Conservation (phyloP, 805 yeast species). For the Yamadazyma olivae region DNA sequence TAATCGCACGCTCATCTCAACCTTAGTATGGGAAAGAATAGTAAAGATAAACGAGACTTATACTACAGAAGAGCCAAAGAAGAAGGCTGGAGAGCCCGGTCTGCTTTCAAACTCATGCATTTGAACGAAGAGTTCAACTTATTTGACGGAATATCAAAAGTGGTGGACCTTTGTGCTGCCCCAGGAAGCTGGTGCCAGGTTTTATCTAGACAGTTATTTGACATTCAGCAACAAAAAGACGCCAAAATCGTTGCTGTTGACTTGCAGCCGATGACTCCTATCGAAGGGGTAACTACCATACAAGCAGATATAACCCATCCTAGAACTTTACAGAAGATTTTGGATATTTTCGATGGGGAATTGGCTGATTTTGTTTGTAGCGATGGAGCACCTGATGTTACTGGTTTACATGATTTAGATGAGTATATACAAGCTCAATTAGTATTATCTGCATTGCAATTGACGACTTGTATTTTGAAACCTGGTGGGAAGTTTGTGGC, state of each 20-base stretch:
- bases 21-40: slow-evolving; percentile 92
- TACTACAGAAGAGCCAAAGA: slow-evolving; percentile 94
- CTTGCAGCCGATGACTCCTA: slow-evolving; percentile 95
- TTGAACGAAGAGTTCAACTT: slow-evolving; percentile 86
- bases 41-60: slow-evolving; percentile 91
- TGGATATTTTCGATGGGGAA: slow-evolving; percentile 83
- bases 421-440: slow-evolving; percentile 96
- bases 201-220: slow-evolving; percentile 64
- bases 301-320: slow-evolving; percentile 99
- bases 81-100: slow-evolving; percentile 96
- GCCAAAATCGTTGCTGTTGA: slow-evolving; percentile 92
- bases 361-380: slow-evolving; percentile 94
- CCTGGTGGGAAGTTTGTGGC: slow-evolving; percentile 95
- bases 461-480: slow-evolving; percentile 84
- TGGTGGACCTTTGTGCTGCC: slow-evolving; percentile 97
- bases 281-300: slow-evolving; percentile 82
- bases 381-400: slow-evolving; percentile 99
- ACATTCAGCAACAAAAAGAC: slow-evolving; percentile 34
- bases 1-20: too few relatives aligned
- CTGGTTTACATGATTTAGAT: slow-evolving; percentile 94
- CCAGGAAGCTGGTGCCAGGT: slow-evolving; percentile 98
- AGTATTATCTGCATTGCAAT: slow-evolving; percentile 83
- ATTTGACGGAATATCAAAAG: slow-evolving; percentile 69
- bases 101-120: slow-evolving; percentile 92
- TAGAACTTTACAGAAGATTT: slow-evolving; percentile 69